Base-by-base conservation (phyloP, 805 yeast species). In the Kluyveromyces aestuarii region DNA sequence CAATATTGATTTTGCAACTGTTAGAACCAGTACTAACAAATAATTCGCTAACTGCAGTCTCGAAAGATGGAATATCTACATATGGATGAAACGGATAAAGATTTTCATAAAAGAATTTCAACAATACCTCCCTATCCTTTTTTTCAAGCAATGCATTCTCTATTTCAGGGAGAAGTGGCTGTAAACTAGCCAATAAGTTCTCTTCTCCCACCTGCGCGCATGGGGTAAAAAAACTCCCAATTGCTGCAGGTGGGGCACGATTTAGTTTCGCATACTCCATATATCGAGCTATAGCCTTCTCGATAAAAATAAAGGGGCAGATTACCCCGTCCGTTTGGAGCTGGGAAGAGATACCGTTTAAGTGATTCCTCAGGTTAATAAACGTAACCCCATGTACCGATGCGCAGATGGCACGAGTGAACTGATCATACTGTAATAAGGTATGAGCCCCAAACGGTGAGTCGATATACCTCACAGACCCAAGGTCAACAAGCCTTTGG, bases 1-100 rank as follows among this genome's bases (percentile, higher is more conserved):
- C 30, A 33, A 36, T 38, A 43, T 37, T 35, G 16, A 37, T 27
- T 43, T 46, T 40, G 36, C 45, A 38, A 40, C 40, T 14, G 45
- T 46, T 33, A 21, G 39, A 17, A 42, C 38, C 27, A 45, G 42
- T 25, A 38, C 33, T n/a, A 36, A 44, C 40, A 37, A 44, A 35
- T 36, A 49, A 25, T 39, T 38, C 13, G 33, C 45, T 25, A 33
- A 49, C 45, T 21, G 33, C 40, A 16, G 39, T 41, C n/a, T 46
- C 49, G 37, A 55, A 55, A 2, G 41, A 9, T 2, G 45, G 41
- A 27, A 58, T 55, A 33, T 56, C 59, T 27, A 58, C 48, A 21
- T 52, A 45, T 21, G 61, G 60, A 27, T 40, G 54, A 37, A 55
- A 51, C 25, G 61, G 61, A 33, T 56, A 58, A 18, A 58, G 48